Evolutionary conservation across 495 filamentous ascomycete genomes (phyloP), one percentile per base, ranked within the genome.

Genomic region (Extremus antarcticus): DNA sequence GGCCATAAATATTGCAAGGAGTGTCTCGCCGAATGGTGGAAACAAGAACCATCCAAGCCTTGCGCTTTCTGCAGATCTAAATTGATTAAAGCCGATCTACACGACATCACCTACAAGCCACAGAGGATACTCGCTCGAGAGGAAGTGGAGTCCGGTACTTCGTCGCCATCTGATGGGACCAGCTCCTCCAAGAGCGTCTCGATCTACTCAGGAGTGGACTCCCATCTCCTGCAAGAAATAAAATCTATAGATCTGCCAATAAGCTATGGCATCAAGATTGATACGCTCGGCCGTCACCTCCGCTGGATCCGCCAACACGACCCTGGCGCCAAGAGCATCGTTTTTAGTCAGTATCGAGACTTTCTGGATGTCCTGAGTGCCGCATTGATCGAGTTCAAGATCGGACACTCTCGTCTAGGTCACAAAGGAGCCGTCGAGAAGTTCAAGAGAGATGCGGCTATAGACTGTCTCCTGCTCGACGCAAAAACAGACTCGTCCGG

Each of bases 1-100:
- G 91, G 91, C 0, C 91, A 98, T 63, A 80, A 85, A 54, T 96
- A 86, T 62, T 96, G 91, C 70, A 86, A 83, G 53, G 85, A 86
- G 29, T 98, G 92, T 67, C 80, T 96, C 25, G 70, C 71, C 2
- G 52, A 78, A 9, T 98, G 92, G 91, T 86, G 64, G 67, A 59
- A 50, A 3, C 7, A 51, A 10, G 60, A 71, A 46, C 7, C 29
- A 35, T 35, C n/a, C n/a, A 61, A 65, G 15, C 70, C 51, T 9
- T 72, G 70, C 50, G 68, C 70, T 4, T 73, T 85, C 1, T 97
- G 91, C 75, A 94, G 91, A 57, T 74, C 71, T 46, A 69, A 73
- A 0, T 69, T 96, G 9, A 73, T 71, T 22, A 53, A 63, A 1
- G 72, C 68, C 2, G 86, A 88, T 64, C 77, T 95, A 25, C 83